Evolutionary conservation across 345 rosid species (phyloP).

Genomic region (Lenwebbia sp.): DNA sequence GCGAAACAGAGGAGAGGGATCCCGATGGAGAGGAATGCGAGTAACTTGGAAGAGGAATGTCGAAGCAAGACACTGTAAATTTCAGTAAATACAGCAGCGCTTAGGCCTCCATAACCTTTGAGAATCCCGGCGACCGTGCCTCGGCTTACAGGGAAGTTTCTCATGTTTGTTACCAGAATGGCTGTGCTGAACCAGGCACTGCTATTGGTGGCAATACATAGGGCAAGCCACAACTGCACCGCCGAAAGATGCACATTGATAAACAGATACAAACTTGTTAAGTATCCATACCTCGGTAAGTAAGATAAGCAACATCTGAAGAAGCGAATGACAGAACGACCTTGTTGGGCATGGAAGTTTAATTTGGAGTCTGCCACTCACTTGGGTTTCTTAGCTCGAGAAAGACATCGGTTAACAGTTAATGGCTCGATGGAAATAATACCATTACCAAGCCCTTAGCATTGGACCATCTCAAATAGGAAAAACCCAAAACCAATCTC

Average conservation of each 20-base stretch:
- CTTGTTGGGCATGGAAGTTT: neutral
- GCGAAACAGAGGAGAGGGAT: conserved; percentile 43
- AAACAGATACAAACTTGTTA: neutral
- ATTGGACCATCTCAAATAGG: neutral
- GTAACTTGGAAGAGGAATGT: conserved; percentile 49
- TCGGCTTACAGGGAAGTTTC: conserved; percentile 55
- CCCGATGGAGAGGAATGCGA: conserved; percentile 40
- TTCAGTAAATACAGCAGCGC: conserved; percentile 59
- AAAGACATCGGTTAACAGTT: neutral
- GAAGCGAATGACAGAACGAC: neutral
- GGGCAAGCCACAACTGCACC: conserved; percentile 55
- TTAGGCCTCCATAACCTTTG: conserved; percentile 58
- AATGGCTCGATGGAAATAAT: neutral
- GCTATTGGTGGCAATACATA: conserved; percentile 55
- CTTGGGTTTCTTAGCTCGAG: neutral
- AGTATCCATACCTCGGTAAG: neutral
- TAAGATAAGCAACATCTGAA: neutral
- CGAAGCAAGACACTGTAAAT: conserved; percentile 35
- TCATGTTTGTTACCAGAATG: conserved; percentile 59
- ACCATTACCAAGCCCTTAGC: neutral
- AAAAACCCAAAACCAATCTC: neutral
- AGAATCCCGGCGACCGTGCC: conserved; percentile 63
- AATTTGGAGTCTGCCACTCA: neutral
- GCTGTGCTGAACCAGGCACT: conserved; percentile 65
- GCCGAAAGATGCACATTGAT: neutral